Conservation (phyloP, 306 rosid genomes). For the Hippophae rhamnoides region DNA sequence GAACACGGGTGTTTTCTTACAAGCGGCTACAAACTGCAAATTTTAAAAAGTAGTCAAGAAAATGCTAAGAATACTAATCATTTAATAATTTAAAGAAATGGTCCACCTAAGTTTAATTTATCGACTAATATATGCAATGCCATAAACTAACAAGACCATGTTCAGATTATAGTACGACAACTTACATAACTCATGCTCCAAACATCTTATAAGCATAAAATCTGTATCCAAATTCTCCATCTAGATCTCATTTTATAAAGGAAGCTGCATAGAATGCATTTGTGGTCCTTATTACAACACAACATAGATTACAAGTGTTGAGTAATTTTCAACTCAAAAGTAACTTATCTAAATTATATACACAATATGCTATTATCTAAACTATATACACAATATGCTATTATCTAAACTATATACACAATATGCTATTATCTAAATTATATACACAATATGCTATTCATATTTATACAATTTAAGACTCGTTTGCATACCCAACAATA, state of each 20-base stretch:
- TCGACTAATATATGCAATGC: not conserved
- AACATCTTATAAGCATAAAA: not conserved
- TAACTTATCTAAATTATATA: too few species aligned
- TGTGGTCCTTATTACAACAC: not conserved
- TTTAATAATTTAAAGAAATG: not conserved
- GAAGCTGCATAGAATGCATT: not conserved
- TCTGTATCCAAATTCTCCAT: not conserved
- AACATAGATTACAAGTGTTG: not conserved
- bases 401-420: too few species aligned
- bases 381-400: too few species aligned
- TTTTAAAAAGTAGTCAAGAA: slow-evolving; percentile 6
- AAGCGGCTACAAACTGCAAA: slow-evolving; percentile 82
- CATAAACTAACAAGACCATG: not conserved
- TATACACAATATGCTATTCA: too few species aligned
- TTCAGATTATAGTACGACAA: not conserved
- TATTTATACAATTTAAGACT: too few species aligned
- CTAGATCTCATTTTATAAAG: not conserved
- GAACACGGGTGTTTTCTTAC: slow-evolving; percentile 94
- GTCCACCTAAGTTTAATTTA: too few species aligned
- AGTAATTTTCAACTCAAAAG: too few species aligned
- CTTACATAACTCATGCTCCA: not conserved
- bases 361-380: too few species aligned
- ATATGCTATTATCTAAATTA: too few species aligned
- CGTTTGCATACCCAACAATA: not conserved
- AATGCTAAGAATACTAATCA: slow-evolving; percentile 7